Percentiles rank a stretch among this genome's conserved stretches.
These are phyloP conservation scores for Suillus fuscotomentosus DNA, from an alignment of 768 basidiomycete species.

Conservation along the genomic window DNA sequence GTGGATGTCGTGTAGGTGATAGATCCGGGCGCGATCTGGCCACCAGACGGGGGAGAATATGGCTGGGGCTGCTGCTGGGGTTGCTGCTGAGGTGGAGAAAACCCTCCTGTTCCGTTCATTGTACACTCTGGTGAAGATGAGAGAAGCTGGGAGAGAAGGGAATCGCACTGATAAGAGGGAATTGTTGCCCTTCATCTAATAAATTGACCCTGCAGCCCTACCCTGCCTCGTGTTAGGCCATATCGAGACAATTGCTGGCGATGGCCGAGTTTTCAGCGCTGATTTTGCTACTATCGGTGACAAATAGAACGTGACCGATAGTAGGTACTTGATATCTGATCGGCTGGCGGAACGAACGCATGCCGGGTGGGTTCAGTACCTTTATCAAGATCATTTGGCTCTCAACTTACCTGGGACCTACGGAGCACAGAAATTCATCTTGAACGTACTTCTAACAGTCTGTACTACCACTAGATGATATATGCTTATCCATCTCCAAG, in stretches of 20 bases:
- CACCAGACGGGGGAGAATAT: slow-evolving; percentile 29
- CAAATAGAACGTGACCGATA: no score
- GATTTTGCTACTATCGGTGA: slow-evolving; percentile 9
- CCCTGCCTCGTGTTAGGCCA: slow-evolving; percentile 29
- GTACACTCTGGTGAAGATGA: slow-evolving; percentile 11
- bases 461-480: not conserved
- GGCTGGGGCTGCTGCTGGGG: slow-evolving; percentile 26
- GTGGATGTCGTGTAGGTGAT: slow-evolving; percentile 71
- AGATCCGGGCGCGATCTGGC: slow-evolving; percentile 61
- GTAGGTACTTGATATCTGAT: not conserved
- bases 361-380: not conserved
- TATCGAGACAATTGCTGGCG: slow-evolving; percentile 28
- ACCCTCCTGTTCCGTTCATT: slow-evolving; percentile 22
- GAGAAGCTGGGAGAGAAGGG: slow-evolving; percentile 10
- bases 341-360: not conserved
- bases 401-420: not conserved
- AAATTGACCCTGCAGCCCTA: slow-evolving; percentile 17
- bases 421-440: not conserved
- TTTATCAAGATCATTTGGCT: not conserved
- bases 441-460: not conserved
- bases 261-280: slow-evolving; percentile 10
- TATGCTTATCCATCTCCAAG: not conserved
- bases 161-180: slow-evolving; percentile 12
- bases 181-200: slow-evolving; percentile 15
- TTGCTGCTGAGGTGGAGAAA: slow-evolving; percentile 25